Percentiles rank a stretch among this genome's conserved stretches.
phyloP scores from a whole-genome alignment of 2,329 filamentous ascomycete genomes.

The Pseudogymnoascus pannorum region DNA sequence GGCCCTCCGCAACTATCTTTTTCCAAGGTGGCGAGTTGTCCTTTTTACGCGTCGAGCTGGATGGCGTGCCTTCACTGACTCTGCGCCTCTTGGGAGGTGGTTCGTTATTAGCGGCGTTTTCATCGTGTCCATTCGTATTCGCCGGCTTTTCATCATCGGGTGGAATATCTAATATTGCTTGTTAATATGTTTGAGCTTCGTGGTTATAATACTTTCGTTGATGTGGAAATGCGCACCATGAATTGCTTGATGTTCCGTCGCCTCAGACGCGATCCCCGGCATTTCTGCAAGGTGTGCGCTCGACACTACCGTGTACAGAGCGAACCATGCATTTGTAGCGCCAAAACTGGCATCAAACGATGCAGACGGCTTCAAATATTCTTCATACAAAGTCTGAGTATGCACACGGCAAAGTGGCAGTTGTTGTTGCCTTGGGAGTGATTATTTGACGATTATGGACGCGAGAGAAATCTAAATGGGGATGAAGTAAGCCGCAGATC shows the following conservation, averaged over 20 bases:
- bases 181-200: conserved; percentile 1
- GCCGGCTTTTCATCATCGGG: conserved; percentile 20
- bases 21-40: conserved; percentile 88
- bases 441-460: conserved; percentile 9
- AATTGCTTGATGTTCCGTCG: conserved; percentile 26
- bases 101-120: conserved; percentile 33
- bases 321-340: conserved; percentile 50
- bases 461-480: conserved; percentile 10
- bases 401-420: conserved; percentile 44
- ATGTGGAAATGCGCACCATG: conserved; percentile 18
- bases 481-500: conserved; percentile 12
- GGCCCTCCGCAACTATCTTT: conserved; percentile 73
- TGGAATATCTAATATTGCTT: conserved; percentile 18
- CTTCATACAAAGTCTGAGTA: conserved; percentile 45
- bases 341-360: conserved; percentile 45
- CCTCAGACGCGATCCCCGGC: conserved; percentile 30
- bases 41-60: conserved; percentile 38
- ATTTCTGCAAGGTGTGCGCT: conserved; percentile 26
- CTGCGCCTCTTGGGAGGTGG: conserved; percentile 60
- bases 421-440: conserved; percentile 15
- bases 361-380: conserved; percentile 42
- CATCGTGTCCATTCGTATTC: conserved; percentile 26
- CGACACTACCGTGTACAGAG: conserved; percentile 43
- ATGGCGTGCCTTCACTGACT: conserved; percentile 42
- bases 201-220: conserved; percentile 1